A percentile compares a stretch with the other conserved stretches of the same genome.
Evolutionary conservation across 1,139 yeast genomes (phyloP).

Genomic region (Zygosaccharomyces pseudobailii): DNA sequence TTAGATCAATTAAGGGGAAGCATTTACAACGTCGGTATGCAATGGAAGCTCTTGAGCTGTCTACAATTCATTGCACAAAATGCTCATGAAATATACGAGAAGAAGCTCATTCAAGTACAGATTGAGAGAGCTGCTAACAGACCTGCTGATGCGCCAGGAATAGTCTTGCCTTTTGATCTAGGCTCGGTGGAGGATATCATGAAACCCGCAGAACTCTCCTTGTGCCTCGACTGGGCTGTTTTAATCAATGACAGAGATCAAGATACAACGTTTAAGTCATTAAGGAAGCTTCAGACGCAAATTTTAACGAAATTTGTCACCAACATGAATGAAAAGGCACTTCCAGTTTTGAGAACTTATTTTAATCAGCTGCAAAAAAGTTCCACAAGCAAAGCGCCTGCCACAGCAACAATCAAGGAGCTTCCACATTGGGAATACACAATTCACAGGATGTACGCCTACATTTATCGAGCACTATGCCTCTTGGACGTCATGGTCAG

Average conservation of each 20-base stretch:
- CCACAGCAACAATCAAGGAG: constrained; percentile 9
- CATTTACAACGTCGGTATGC: constrained; percentile 26
- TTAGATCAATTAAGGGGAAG: constrained; percentile 15
- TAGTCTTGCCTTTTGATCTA: constrained; percentile 28
- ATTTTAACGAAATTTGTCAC: constrained; percentile 24
- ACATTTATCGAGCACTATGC: constrained; percentile 21
- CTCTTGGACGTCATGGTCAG: constrained; percentile 20
- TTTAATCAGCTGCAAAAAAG: constrained; percentile 23
- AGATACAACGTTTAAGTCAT: constrained; percentile 27
- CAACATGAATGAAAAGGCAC: constrained; percentile 20
- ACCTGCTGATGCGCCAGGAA: constrained; percentile 29
- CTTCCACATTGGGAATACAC: constrained; percentile 40
- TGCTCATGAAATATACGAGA: constrained; percentile 47
- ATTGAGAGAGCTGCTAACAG: constrained; percentile 36
- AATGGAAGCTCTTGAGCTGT: constrained; percentile 23
- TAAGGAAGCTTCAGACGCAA: constrained; percentile 28
- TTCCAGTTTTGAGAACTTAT: constrained; percentile 22
- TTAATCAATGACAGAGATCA: constrained; percentile 24
- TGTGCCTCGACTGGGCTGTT: constrained; percentile 34
- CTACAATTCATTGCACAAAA: constrained; percentile 27
- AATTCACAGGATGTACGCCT: constrained; percentile 46
- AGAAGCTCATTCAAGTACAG: constrained; percentile 42
- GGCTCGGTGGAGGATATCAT: constrained; percentile 34
- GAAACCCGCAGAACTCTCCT: constrained; percentile 34
- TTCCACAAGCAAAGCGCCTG: constrained; percentile 11